Conservation (phyloP, 768 basidiomycete species). For the Leccinum sublutescens region DNA sequence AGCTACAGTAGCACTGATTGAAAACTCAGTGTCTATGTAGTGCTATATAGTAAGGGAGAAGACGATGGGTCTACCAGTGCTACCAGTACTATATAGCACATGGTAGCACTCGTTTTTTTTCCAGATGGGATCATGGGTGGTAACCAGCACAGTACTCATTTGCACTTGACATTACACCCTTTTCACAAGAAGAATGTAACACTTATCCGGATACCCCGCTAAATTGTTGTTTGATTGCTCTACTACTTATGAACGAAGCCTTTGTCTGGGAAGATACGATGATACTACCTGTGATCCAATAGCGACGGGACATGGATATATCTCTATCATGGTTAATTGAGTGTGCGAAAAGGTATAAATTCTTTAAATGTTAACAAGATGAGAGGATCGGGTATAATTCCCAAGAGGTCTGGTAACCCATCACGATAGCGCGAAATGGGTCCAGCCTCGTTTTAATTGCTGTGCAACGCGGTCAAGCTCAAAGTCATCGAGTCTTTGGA, state of each 20-base stretch:
- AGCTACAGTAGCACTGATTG: too few species aligned
- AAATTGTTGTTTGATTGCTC: not conserved
- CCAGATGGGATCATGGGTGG: too few species aligned
- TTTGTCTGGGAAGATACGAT: constrained; percentile 11
- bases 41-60: too few species aligned
- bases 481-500: not conserved
- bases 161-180: too few species aligned
- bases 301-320: constrained; percentile 4
- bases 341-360: not conserved
- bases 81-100: too few species aligned
- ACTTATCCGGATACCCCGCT: too few species aligned
- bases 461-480: constrained; percentile 28
- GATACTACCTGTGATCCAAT: constrained; percentile 2
- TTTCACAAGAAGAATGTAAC: too few species aligned
- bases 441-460: constrained; percentile 74
- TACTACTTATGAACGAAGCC: not conserved
- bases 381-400: constrained; percentile 1
- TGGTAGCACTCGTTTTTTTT: too few species aligned
- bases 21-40: too few species aligned
- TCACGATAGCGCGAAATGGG: constrained; percentile 8
- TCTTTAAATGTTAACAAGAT: constrained; percentile 2
- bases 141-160: too few species aligned
- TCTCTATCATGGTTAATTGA: constrained; percentile 4
- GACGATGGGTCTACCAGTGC: too few species aligned
- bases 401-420: not conserved